Conservation (phyloP, 2,329 filamentous ascomycete species). For the Furcasterigmium furcatum region DNA sequence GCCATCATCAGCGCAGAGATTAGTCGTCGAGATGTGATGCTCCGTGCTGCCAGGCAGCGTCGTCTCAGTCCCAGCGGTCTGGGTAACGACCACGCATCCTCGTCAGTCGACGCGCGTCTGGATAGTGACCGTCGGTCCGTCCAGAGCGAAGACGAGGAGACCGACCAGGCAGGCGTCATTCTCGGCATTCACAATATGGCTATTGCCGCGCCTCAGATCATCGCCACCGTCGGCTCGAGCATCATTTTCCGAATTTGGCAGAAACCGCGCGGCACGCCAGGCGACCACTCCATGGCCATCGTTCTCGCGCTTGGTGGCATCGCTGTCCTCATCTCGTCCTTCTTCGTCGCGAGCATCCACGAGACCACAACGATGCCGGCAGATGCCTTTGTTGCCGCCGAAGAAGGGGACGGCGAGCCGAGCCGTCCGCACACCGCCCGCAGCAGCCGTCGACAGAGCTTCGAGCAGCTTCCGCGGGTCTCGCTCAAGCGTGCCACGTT, state of each 20-base stretch:
- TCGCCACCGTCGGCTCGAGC: slow-evolving; percentile 82
- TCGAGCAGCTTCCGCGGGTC: slow-evolving; percentile 35
- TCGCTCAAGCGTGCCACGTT: slow-evolving; percentile 42
- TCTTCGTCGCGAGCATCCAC: slow-evolving; percentile 63
- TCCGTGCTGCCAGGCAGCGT: slow-evolving; percentile 27
- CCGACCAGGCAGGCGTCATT: slow-evolving; percentile 83
- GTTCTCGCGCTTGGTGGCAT: slow-evolving; percentile 81
- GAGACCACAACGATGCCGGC: slow-evolving; percentile 49
- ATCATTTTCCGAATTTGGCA: slow-evolving; percentile 82
- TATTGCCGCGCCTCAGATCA: slow-evolving; percentile 85
- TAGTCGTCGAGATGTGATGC: slow-evolving; percentile 68
- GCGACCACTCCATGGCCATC: slow-evolving; percentile 83
- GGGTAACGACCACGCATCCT: slow-evolving; percentile 1
- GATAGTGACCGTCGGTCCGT: slow-evolving; percentile 7
- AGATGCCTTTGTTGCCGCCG: slow-evolving; percentile 35
- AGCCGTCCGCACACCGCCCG: slow-evolving; percentile 22
- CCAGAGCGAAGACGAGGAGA: slow-evolving; percentile 46
- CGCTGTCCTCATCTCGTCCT: slow-evolving; percentile 74
- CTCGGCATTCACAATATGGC: slow-evolving; percentile 95
- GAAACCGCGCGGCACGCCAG: slow-evolving; percentile 79
- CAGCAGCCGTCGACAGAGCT: slow-evolving; percentile 32
- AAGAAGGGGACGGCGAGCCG: slow-evolving; percentile 34
- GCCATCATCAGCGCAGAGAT: slow-evolving; percentile 94
- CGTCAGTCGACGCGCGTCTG: slow-evolving; percentile 14
- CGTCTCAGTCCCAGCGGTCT: neutral